Conservation (phyloP, 805 yeast genomes). For the Teunomyces panamensis region DNA sequence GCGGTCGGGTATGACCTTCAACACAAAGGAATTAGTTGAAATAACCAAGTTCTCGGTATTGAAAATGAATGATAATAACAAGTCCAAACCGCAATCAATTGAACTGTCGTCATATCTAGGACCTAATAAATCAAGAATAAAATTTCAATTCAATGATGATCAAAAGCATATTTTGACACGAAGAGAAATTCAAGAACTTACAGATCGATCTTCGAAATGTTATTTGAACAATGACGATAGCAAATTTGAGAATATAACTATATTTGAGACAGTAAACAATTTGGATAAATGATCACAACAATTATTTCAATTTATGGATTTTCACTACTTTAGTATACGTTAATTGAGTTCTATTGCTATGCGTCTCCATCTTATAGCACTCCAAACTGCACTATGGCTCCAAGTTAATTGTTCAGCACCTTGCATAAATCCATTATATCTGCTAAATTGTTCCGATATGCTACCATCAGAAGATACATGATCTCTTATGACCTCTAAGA, state of each 20-base stretch:
- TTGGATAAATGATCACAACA: slow-evolving; percentile 14
- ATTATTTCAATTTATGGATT: neutral
- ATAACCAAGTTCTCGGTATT: neutral
- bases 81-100: neutral
- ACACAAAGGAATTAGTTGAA: slow-evolving; percentile 12
- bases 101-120: neutral
- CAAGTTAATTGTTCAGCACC: slow-evolving; percentile 89
- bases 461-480: slow-evolving; percentile 66
- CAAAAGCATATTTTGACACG: slow-evolving; percentile 19
- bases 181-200: slow-evolving; percentile 47
- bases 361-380: slow-evolving; percentile 62
- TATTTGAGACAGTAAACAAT: slow-evolving; percentile 37
- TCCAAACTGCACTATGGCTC: slow-evolving; percentile 81
- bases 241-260: slow-evolving; percentile 26
- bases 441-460: slow-evolving; percentile 88
- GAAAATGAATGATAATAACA: slow-evolving; percentile 3
- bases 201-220: slow-evolving; percentile 46
- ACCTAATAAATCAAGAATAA: slow-evolving; percentile 2
- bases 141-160: neutral
- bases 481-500: slow-evolving; percentile 53
- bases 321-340: neutral
- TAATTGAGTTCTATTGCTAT: slow-evolving; percentile 23
- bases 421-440: slow-evolving; percentile 75
- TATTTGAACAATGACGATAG: slow-evolving; percentile 26
- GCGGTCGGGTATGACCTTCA: slow-evolving; percentile 7